Base-by-base conservation (phyloP, 306 rosid genomes). In the Fragaria nilgerrensis region DNA sequence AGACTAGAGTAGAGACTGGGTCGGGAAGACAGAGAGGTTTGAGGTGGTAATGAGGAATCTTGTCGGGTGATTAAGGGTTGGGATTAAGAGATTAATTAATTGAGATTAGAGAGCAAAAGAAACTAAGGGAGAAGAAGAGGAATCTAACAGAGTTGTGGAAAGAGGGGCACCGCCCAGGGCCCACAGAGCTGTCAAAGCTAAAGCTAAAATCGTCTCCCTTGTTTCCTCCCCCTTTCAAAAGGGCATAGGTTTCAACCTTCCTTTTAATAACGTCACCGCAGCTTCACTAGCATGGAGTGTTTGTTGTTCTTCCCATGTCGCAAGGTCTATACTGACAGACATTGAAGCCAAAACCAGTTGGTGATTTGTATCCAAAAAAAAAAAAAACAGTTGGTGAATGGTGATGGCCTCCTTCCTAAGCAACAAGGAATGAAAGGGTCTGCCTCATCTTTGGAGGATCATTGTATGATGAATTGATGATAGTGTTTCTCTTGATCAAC, bases 11-110 rank as follows among this genome's bases (percentile, higher is more conserved):
- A 7, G 44, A 39, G 17, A 5, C 32, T 22, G 32, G 63, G 63
- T 1, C 9, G 63, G 32, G 63, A 27, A 59, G 65, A 23, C 65
- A 29, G 68, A 27, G 68, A 63, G 68, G 68, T 17, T 5, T 32
- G 68, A 32, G 68, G 41, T 63, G 68, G 41, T 15, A 15, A 63
- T 32, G 68, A 7, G n/a, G 68, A 63, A 32, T 63, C 68, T 63
- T 63, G 68, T 29, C 41, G 37, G 20, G 67, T 29, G 68, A 62
- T 62, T 62, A 29, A 62, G 64, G n/a, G 20, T 62, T 5, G 37
- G 2, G 10, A 63, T 29, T 63, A 29, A 63, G 36, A 25, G 65
- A 59, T 9, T 29, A 62, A 0, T 29, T 29, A 62, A 29, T 14
- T 27, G 39, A 62, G 36, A 59, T 25, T 32, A 63, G 41, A 61